A percentile compares a stretch with the other conserved stretches of the same genome.
phyloP scores from a whole-genome alignment of 2,329 filamentous ascomycete species.

The Penicillium nordicum region DNA sequence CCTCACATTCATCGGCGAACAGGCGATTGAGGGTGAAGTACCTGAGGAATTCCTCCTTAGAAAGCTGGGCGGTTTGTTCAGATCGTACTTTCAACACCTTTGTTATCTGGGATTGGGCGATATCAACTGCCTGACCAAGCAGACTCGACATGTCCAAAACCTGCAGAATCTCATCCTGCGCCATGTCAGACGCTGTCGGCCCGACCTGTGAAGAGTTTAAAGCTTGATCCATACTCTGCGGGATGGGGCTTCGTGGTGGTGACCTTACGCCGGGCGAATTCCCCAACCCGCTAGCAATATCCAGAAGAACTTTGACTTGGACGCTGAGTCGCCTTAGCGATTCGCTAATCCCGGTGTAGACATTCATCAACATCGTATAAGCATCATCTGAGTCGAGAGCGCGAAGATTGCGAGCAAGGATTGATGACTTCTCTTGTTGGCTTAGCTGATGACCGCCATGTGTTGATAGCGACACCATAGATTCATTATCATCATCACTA shows the following conservation, averaged over 20 bases:
- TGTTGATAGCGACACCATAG: slow-evolving; percentile 81
- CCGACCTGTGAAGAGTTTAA: slow-evolving; percentile 26
- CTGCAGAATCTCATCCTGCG: slow-evolving; percentile 60
- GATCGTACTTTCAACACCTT: slow-evolving; percentile 63
- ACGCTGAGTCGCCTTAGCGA: slow-evolving; percentile 79
- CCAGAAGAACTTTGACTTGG: slow-evolving; percentile 90
- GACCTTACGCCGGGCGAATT: slow-evolving; percentile 46
- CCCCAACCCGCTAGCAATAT: slow-evolving; percentile 69
- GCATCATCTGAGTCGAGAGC: slow-evolving; percentile 79
- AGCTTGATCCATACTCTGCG: slow-evolving; percentile 44
- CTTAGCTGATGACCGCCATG: slow-evolving; percentile 64
- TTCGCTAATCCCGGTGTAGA: slow-evolving; percentile 86
- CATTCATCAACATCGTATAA: slow-evolving; percentile 73
- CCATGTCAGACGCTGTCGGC: slow-evolving; percentile 28
- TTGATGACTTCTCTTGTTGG: slow-evolving; percentile 85
- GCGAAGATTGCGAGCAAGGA: slow-evolving; percentile 81
- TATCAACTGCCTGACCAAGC: slow-evolving; percentile 64
- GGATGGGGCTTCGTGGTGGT: slow-evolving; percentile 47
- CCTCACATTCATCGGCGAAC: slow-evolving; percentile 66
- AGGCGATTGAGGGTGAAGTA: slow-evolving; percentile 63
- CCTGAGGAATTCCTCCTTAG: slow-evolving; percentile 56
- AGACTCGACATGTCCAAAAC: slow-evolving; percentile 64
- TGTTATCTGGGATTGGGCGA: slow-evolving; percentile 61
- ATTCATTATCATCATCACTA: slow-evolving; percentile 89
- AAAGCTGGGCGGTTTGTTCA: slow-evolving; percentile 56